Base-by-base conservation (phyloP, 257 asterid species). In the Solanum sitiens region DNA sequence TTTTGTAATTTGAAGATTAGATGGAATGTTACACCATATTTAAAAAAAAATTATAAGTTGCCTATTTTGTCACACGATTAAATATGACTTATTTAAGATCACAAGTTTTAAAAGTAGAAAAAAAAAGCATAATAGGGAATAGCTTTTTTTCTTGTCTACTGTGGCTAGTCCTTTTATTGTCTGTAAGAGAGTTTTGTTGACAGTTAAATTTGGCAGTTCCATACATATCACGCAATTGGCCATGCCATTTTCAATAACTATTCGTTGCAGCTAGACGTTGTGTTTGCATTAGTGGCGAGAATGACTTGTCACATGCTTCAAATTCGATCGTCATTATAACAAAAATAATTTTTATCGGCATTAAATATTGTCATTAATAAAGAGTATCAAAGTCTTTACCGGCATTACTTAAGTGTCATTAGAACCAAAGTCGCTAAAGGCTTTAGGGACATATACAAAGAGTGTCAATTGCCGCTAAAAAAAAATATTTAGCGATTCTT, bases 201-300 rank as follows among this genome's bases (percentile, higher is more conserved):
- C 45, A 16, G 71, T 33, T 50, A 32, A 30, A 50, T 45, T 45
- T 80, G 85, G 18, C 68, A 80, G 85, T 80, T 45, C n/a, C 27
- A 30, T 82, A 30, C 33, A 15, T 79, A 79, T 82, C 86, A 82
- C 86, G 86, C 45, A 82, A 82, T 21, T 50, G 45, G 70, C 27
- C 45, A 82, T 82, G 45, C 20, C 67, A 50, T 82, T 82, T 21
- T 82, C 86, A 82, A 50, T 82, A 47, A 82, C 20, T 82, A 82
- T 30, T 27, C 70, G 86, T 63, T 89, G 56, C 86, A 84, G 84
- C 75, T 86, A 79, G 91, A 86, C 77, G 37, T 76, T 59, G 75
- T 67, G 67, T 86, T 86, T 90, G 90, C 93, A 93, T 93, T 91
- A 91, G 84, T 88, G 88, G 84, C 67, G 94, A 91, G 76, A 59